Evolutionary conservation across 2,329 filamentous ascomycete species (phyloP).

Genomic region (Fusarium sp.): DNA sequence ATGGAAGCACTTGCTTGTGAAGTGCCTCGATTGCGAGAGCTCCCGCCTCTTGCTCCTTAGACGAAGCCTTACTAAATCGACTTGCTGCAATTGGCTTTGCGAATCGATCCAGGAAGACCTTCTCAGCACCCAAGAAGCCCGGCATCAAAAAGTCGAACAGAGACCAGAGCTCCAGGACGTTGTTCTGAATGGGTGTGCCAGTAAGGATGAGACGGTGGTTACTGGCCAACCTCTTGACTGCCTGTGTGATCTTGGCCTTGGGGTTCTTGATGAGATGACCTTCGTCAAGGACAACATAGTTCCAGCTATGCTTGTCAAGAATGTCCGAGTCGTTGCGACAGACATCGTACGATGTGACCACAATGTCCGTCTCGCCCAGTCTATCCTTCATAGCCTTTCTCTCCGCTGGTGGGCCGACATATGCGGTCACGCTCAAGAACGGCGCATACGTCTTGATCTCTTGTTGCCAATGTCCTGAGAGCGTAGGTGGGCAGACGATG

Average conservation of each 20-base stretch:
- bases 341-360: constrained; percentile 98
- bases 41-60: constrained; percentile 97
- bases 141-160: constrained; percentile 99
- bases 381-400: constrained; percentile 76
- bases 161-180: constrained; percentile 96
- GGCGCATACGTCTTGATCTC: constrained; percentile 96
- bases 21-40: constrained; percentile 97
- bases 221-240: constrained; percentile 88
- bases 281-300: constrained; percentile 97
- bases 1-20: constrained; percentile 97
- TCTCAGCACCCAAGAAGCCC: constrained; percentile 92
- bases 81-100: constrained; percentile 95
- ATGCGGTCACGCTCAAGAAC: constrained; percentile 89
- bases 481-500: constrained; percentile 94
- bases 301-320: constrained; percentile 88
- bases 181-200: constrained; percentile 97
- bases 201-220: constrained; percentile 97
- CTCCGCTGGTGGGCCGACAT: constrained; percentile 89
- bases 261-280: constrained; percentile 99
- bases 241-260: constrained; percentile 93
- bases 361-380: constrained; percentile 85
- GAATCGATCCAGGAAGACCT: constrained; percentile 95
- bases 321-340: constrained; percentile 95
- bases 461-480: constrained; percentile 98
- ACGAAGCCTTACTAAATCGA: constrained; percentile 95